These are phyloP conservation scores for Aspergillus vadensis DNA, from an alignment of 2,329 filamentous ascomycete genomes.

Conservation along the genomic window DNA sequence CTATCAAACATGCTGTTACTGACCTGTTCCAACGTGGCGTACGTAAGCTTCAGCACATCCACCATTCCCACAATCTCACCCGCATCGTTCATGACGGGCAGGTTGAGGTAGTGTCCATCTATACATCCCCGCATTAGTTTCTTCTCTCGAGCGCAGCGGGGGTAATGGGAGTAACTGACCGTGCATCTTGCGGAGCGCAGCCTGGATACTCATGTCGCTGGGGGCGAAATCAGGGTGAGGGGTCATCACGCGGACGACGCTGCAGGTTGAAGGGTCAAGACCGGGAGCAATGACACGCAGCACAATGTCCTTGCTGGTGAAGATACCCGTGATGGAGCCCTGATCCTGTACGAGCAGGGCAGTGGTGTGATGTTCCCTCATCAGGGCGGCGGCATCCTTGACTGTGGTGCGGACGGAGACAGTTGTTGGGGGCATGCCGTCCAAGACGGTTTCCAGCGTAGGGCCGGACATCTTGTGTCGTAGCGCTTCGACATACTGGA, in stretches of 20 bases:
- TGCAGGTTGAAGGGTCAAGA: constrained; percentile 90
- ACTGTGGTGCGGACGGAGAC: constrained; percentile 96
- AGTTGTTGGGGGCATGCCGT: constrained; percentile 86
- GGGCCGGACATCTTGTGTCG: constrained; percentile 97
- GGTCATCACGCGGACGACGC: constrained; percentile 98
- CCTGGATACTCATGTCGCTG: constrained; percentile 98
- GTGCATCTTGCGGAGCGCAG: constrained; percentile 98
- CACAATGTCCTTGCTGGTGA: constrained; percentile 98
- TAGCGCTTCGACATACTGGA: constrained; percentile 96
- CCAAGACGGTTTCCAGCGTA: constrained; percentile 90
- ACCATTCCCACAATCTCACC: constrained; percentile 99
- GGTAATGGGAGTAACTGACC: constrained; percentile 58
- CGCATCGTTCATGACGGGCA: constrained; percentile 96
- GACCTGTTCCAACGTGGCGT: constrained; percentile 95
- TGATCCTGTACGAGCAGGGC: constrained; percentile 95
- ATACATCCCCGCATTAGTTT: constrained; percentile 12
- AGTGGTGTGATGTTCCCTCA: constrained; percentile 99
- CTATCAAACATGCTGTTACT: constrained; percentile 17
- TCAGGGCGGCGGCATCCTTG: constrained; percentile 88
- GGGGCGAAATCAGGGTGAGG: constrained; percentile 98
- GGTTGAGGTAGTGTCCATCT: constrained; percentile 98
- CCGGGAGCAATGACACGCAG: constrained; percentile 96
- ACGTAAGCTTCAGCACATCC: constrained; percentile 95
- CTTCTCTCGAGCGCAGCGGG: background rate
- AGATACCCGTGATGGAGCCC: constrained; percentile 96